These are phyloP conservation scores for Stygiomarasmius scandens DNA, from an alignment of 1,284 basidiomycete species.

Conservation along the genomic window DNA sequence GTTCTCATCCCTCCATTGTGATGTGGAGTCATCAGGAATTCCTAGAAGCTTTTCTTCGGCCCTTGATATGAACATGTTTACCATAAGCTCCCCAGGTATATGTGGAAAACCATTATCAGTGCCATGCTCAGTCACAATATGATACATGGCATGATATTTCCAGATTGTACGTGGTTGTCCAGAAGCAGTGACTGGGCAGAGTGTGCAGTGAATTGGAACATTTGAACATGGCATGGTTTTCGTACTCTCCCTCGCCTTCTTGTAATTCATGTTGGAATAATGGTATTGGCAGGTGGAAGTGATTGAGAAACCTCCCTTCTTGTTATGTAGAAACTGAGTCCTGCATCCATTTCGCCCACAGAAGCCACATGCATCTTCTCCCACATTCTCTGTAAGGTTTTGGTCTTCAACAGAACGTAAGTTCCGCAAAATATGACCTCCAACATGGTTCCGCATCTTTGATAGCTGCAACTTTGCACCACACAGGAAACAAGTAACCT, in stretches of 20 bases:
- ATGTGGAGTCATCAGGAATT: neutral
- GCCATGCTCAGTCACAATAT: slow-evolving; percentile 9
- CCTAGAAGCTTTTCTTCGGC: too few species aligned
- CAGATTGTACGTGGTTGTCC: slow-evolving; percentile 22
- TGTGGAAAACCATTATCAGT: neutral
- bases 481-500: slow-evolving; percentile 12
- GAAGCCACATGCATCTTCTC: slow-evolving; percentile 23
- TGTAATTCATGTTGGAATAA: slow-evolving; percentile 22
- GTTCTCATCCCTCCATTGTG: neutral
- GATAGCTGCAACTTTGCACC: neutral
- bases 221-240: slow-evolving; percentile 26
- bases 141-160: slow-evolving; percentile 25
- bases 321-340: slow-evolving; percentile 5
- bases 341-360: slow-evolving; percentile 18
- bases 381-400: neutral
- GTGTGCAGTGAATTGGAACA: slow-evolving; percentile 23
- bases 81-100: neutral
- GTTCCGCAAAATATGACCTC: slow-evolving; percentile 6
- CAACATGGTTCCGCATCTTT: slow-evolving; percentile 14
- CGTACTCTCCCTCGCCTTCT: slow-evolving; percentile 1
- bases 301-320: slow-evolving; percentile 8
- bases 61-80: neutral
- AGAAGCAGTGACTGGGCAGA: slow-evolving; percentile 15
- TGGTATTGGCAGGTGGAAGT: slow-evolving; percentile 22
- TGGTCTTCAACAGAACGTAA: too few species aligned